Evolutionary conservation across 768 basidiomycete species (phyloP).

Genomic region (Boletales sp.): DNA sequence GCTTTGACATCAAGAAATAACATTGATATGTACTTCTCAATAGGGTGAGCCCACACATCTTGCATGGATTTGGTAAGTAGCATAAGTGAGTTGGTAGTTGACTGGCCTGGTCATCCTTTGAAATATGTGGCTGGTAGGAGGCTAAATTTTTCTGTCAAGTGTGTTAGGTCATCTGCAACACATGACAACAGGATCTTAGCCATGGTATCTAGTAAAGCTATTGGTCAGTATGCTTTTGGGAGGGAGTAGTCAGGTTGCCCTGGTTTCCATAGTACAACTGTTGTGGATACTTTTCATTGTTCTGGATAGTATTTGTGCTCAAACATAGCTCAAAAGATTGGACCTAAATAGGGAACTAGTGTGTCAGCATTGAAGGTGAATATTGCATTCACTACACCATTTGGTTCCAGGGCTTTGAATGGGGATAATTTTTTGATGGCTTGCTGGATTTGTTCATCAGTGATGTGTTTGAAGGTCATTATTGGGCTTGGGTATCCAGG

Average conservation of each 20-base stretch:
- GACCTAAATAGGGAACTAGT: conserved; percentile 5
- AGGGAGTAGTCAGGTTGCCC: conserved; percentile 31
- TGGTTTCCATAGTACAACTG: conserved; percentile 35
- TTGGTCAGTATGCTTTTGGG: conserved; percentile 20
- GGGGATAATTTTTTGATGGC: conserved; percentile 8
- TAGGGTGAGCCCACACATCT: no score
- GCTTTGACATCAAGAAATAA: no score
- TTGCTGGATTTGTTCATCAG: conserved; percentile 2
- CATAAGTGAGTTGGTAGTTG: no score
- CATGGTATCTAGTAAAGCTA: no score
- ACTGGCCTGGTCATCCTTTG: no score
- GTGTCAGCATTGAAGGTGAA: conserved; percentile 10
- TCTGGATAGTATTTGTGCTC: conserved; percentile 2
- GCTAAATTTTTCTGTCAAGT: no score
- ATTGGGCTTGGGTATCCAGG: no score
- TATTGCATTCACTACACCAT: conserved; percentile 23
- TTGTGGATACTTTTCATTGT: conserved; percentile 23
- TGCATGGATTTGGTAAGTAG: no score
- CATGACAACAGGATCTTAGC: no score
- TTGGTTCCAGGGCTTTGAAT: conserved; percentile 21
- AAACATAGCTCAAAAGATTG: conserved; percentile 13
- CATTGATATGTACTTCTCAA: no score
- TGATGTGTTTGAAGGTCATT: conserved; percentile 4
- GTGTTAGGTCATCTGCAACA: no score
- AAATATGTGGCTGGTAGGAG: no score